A percentile compares a stretch with the other conserved stretches of the same genome.
Conservation (phyloP, 257 asterid species). For the Misopates orontium region DNA sequence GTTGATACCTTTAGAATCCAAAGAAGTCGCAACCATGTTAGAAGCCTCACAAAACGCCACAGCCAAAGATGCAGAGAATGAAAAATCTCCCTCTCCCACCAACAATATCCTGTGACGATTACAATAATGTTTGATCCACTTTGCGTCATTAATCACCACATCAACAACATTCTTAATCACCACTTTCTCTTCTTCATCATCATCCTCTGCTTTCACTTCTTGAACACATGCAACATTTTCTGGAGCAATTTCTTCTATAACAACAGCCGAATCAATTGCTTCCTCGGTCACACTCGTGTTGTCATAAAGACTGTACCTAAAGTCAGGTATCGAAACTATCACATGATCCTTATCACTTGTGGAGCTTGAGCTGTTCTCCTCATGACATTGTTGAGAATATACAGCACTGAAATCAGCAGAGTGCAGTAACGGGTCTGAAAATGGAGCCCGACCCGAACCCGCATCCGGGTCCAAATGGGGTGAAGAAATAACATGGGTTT, state of each 20-base stretch:
- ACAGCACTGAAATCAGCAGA: no score
- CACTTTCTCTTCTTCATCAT: not conserved
- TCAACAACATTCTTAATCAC: not conserved
- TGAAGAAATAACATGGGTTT: not conserved
- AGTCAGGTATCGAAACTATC: slow-evolving; percentile 9
- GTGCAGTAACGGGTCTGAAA: no score
- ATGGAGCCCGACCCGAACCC: no score
- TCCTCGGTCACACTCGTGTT: not conserved
- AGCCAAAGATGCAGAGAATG: slow-evolving; percentile 45
- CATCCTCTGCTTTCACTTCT: not conserved
- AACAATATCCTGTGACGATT: slow-evolving; percentile 37
- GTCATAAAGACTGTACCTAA: not conserved
- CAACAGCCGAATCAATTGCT: not conserved
- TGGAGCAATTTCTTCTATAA: no score
- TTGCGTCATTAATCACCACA: not conserved
- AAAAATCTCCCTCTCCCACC: slow-evolving; percentile 65
- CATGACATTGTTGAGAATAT: not conserved
- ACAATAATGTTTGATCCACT: slow-evolving; percentile 43
- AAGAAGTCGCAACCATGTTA: slow-evolving; percentile 43
- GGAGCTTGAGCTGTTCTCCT: slow-evolving; percentile 8
- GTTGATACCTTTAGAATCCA: slow-evolving; percentile 34
- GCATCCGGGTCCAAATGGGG: no score
- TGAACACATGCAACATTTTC: no score
- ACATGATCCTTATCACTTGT: not conserved
- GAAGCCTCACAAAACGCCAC: slow-evolving; percentile 37